These are phyloP conservation scores for Sistotremastrum niveocremeum DNA, from an alignment of 768 basidiomycete species.

Conservation along the genomic window DNA sequence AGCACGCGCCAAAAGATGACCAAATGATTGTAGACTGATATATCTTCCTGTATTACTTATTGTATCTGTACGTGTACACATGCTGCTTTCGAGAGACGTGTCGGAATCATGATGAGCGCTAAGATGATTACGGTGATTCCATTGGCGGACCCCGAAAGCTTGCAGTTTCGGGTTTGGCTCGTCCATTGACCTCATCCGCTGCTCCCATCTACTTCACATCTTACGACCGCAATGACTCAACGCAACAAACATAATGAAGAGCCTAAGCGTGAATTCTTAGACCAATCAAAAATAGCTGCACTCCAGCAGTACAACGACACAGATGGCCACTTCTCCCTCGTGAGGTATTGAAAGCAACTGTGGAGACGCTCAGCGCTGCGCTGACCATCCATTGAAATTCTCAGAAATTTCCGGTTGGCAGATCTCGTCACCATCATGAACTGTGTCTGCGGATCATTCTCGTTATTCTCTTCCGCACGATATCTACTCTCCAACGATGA, in stretches of 20 bases:
- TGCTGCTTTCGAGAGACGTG: no score
- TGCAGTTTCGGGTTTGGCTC: no score
- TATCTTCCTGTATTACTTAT: background rate
- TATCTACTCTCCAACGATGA: slow-evolving; percentile 74
- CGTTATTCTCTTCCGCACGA: slow-evolving; percentile 83
- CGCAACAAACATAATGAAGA: slow-evolving; percentile 12
- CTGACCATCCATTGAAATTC: background rate
- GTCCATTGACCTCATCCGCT: no score
- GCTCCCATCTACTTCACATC: no score
- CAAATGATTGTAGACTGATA: background rate
- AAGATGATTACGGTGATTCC: no score
- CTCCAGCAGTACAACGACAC: slow-evolving; percentile 78
- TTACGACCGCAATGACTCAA: slow-evolving; percentile 29
- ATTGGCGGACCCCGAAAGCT: no score
- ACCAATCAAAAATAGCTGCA: slow-evolving; percentile 25
- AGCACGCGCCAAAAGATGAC: slow-evolving; percentile 3
- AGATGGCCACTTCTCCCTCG: slow-evolving; percentile 93
- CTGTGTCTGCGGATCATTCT: slow-evolving; percentile 93
- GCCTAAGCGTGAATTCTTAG: background rate
- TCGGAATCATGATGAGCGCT: no score
- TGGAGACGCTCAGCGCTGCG: no score
- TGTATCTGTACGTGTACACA: no score
- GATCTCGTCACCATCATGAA: slow-evolving; percentile 99
- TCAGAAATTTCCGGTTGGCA: slow-evolving; percentile 91
- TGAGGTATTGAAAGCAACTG: slow-evolving; percentile 44